These are phyloP conservation scores for Paramecium sexaurelia DNA, from an alignment of 73 alveolate genomes.

Conservation along the genomic window DNA sequence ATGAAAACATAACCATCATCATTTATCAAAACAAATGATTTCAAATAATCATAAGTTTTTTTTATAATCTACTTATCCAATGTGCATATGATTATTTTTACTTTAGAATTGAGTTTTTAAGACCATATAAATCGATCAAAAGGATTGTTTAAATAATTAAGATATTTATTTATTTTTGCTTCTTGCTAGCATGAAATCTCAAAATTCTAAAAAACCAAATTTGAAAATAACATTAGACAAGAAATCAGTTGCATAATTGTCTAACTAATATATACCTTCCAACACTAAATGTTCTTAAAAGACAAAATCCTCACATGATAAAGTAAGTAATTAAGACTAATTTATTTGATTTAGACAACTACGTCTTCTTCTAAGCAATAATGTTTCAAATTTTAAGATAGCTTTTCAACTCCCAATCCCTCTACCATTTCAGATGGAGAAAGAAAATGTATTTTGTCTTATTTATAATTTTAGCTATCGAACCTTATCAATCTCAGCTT, in stretches of 20 bases:
- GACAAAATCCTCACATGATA: background rate
- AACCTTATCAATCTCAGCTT: background rate
- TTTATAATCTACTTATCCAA: too few species aligned
- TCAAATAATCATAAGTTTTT: too few species aligned
- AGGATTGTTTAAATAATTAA: background rate
- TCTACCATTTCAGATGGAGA: background rate
- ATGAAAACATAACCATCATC: background rate
- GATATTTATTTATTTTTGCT: conserved; percentile 30
- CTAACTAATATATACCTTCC: background rate
- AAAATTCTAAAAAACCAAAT: conserved; percentile 17
- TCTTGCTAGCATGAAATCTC: conserved; percentile 1
- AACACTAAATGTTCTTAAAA: background rate
- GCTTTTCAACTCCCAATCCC: background rate
- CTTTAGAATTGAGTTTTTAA: background rate
- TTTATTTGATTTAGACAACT: conserved; percentile 15
- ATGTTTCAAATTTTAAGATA: background rate
- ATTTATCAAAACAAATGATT: too few species aligned
- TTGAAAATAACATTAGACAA: background rate
- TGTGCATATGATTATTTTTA: too few species aligned
- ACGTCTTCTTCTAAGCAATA: background rate
- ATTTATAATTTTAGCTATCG: background rate
- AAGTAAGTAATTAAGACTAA: background rate
- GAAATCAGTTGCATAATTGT: background rate
- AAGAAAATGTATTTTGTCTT: background rate
- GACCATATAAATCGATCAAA: background rate